Evolutionary conservation across 1,139 yeast species (phyloP), one percentile per base, ranked within the genome.

Genomic region (Candida pseudocylindracea): DNA sequence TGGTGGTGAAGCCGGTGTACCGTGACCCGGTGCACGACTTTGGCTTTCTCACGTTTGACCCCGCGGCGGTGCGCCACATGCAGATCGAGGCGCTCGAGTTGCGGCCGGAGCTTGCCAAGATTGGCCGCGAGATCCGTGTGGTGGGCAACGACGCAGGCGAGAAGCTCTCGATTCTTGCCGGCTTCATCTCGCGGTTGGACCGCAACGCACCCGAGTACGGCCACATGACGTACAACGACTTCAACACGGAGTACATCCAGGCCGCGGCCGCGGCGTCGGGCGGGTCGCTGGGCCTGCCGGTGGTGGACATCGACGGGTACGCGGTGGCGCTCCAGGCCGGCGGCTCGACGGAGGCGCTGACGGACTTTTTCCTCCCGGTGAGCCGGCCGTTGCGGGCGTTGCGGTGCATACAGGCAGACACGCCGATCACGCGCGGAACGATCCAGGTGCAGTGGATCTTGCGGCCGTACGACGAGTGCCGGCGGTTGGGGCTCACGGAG

Each of bases 111-210:
- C 56, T 75, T 37, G 95, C 94, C 24, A 64, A 67, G 44, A 81
- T 85, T 13, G 95, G 95, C 28, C 72, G 83, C 29, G 95, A 85
- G 48, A 83, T 85, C 43, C 64, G 94, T 47, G 94, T 85, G 28
- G 85, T 83, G 31, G 95, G 95, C 58, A 85, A 85, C 51, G 95
- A 85, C 55, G 93, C 93, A 7, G 95, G 95, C 46, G 95, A 85
- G 50, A 83, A 83, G 51, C 58, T 85, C 35, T 75, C 92, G 32
- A 85, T 85, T 45, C 56, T 83, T 40, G 70, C 93, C 2, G 95
- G 95, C 27, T 80, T 83, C 49, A 83, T 85, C 34, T 74, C 92
- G 32, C 67, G 95, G 51, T 54, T 83, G 37, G 95, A 85, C 52
- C 70, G 95, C 58, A 81, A 83, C 48, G 92, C 95, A 3, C 96